Conservation (phyloP, 2,329 filamentous ascomycete species). For the Xylariales sp. region DNA sequence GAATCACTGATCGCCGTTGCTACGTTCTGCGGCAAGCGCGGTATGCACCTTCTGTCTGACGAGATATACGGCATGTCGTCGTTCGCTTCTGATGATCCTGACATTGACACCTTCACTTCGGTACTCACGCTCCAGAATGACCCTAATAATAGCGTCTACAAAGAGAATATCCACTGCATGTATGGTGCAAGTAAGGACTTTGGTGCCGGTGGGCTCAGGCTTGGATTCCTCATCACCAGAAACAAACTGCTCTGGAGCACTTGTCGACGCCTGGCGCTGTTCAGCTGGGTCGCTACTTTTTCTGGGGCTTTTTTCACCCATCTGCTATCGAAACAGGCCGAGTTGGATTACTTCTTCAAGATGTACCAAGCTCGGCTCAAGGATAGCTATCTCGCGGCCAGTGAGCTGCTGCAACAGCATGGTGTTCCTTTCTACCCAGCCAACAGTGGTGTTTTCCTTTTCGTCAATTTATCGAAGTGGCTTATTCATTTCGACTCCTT, state of each 20-base stretch:
- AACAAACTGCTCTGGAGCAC: background rate
- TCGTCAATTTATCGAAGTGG: background rate
- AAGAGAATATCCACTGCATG: background rate
- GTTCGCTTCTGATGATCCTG: background rate
- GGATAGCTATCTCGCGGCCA: background rate
- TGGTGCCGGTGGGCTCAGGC: background rate
- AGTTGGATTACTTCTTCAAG: background rate
- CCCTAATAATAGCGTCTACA: background rate
- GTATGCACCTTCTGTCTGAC: conserved; percentile 2
- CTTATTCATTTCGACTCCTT: background rate
- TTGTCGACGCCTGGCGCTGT: background rate
- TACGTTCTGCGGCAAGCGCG: background rate
- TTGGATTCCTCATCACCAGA: conserved; percentile 1
- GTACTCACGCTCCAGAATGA: background rate
- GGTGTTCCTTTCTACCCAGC: background rate
- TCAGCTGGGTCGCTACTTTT: background rate
- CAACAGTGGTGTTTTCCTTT: background rate
- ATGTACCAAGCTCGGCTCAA: background rate
- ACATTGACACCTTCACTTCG: background rate
- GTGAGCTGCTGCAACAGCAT: background rate
- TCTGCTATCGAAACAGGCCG: background rate
- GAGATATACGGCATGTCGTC: conserved; percentile 1
- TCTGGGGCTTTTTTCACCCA: background rate
- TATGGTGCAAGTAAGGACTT: conserved; percentile 3
- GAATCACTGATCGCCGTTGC: background rate